Evolutionary conservation across 2,329 filamentous ascomycete species (phyloP).

Genomic region (Helotiales sp.): DNA sequence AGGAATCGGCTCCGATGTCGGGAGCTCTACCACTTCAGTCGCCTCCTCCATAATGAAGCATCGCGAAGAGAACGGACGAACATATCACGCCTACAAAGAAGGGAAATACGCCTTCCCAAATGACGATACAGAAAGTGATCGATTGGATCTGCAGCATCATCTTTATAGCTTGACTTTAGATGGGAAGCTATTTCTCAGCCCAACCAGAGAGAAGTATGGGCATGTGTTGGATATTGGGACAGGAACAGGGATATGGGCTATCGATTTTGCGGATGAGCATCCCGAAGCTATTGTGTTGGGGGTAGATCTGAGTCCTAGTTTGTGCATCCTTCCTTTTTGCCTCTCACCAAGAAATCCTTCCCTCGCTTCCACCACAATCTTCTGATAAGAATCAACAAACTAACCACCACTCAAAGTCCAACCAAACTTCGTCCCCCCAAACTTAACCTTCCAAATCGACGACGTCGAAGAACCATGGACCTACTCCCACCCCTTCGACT

Average conservation of each 20-base stretch:
- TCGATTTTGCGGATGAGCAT: conserved; percentile 23
- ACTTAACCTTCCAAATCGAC: conserved; percentile 63
- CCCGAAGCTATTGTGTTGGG: conserved; percentile 29
- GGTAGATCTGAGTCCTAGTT: conserved; percentile 31
- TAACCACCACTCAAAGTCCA: background rate
- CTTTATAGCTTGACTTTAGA: conserved; percentile 13
- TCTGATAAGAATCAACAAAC: background rate
- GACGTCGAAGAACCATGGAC: conserved; percentile 54
- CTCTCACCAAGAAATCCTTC: too few relatives aligned
- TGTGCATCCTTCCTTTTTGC: conserved; percentile 3
- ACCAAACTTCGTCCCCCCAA: conserved; percentile 42
- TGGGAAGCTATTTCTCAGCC: conserved; percentile 4
- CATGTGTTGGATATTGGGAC: conserved; percentile 13
- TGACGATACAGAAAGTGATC: conserved; percentile 39
- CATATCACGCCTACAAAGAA: conserved; percentile 18
- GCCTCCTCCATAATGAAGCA: conserved; percentile 4
- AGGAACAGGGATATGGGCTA: conserved; percentile 16
- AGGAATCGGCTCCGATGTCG: background rate
- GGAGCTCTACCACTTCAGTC: conserved; percentile 5
- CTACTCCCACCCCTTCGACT: conserved; percentile 54
- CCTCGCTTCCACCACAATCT: too few relatives aligned
- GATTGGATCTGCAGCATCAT: conserved; percentile 29
- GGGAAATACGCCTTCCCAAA: conserved; percentile 7
- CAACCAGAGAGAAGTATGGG: background rate
- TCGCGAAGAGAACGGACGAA: conserved; percentile 14